A percentile compares a stretch with the other conserved stretches of the same genome.
These are phyloP conservation scores for Amborella trichopoda DNA, from an alignment of 164 flowering plant genomes.

Conservation along the genomic window DNA sequence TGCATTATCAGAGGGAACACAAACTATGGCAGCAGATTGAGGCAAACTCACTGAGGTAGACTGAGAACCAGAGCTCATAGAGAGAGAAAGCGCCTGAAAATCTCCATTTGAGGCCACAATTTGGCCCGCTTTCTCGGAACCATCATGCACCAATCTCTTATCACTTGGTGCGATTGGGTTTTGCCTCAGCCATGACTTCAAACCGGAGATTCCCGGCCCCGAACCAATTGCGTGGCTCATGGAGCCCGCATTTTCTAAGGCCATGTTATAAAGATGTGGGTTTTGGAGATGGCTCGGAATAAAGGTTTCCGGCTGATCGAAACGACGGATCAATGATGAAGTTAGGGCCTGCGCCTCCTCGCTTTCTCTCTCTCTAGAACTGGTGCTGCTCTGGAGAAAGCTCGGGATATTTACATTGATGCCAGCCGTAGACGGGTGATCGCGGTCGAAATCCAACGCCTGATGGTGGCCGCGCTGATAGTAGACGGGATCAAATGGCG, in stretches of 20 bases:
- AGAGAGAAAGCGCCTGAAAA: constrained; percentile 30
- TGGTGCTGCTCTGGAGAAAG: constrained; percentile 5
- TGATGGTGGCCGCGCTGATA: constrained; percentile 8
- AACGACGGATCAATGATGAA: constrained; percentile 11
- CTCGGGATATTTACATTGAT: constrained; percentile 44
- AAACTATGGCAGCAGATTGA: constrained; percentile 3
- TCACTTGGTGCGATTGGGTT: constrained; percentile 11
- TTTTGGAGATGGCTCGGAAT: constrained; percentile 8
- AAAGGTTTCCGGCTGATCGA: too few species aligned
- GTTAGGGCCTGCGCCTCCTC: constrained; percentile 10
- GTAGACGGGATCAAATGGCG: constrained; percentile 13
- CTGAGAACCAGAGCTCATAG: constrained; percentile 29
- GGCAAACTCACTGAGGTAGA: neutral
- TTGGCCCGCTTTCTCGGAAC: neutral
- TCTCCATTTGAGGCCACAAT: constrained; percentile 1
- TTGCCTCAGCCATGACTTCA: constrained; percentile 58
- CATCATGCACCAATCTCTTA: neutral
- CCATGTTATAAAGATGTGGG: constrained; percentile 4
- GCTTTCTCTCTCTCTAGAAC: constrained; percentile 7
- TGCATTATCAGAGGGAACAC: constrained; percentile 10
- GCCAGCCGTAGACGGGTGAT: too few species aligned
- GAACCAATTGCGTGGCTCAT: constrained; percentile 17
- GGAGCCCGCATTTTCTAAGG: constrained; percentile 10
- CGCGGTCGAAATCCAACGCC: too few species aligned
- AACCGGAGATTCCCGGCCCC: constrained; percentile 34